These are phyloP conservation scores for Monosporascus cannonballus DNA, from an alignment of 2,329 filamentous ascomycete species.

Conservation along the genomic window DNA sequence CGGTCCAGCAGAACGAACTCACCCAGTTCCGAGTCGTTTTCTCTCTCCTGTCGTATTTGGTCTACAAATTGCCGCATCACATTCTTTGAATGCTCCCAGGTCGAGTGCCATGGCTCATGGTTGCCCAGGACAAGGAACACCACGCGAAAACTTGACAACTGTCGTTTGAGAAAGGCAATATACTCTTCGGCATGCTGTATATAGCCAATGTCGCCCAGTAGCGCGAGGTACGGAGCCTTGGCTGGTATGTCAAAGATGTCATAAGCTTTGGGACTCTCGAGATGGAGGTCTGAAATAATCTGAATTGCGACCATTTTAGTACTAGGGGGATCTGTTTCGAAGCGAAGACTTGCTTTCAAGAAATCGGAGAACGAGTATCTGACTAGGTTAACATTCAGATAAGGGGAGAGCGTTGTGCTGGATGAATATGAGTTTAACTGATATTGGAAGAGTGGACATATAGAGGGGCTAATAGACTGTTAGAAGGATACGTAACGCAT, in stretches of 20 bases:
- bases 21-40: slow-evolving; percentile 18
- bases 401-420: too few species aligned
- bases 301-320: slow-evolving; percentile 28
- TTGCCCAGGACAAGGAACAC: slow-evolving; percentile 51
- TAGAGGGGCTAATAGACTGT: too few species aligned
- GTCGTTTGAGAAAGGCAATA: slow-evolving; percentile 39
- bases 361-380: too few species aligned
- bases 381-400: too few species aligned
- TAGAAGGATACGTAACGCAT: too few species aligned
- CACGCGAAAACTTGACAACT: slow-evolving; percentile 40
- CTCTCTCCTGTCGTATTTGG: slow-evolving; percentile 13
- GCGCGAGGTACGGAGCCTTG: slow-evolving; percentile 43
- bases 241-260: slow-evolving; percentile 42
- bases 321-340: too few species aligned
- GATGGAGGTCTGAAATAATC: slow-evolving; percentile 53
- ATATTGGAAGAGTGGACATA: too few species aligned
- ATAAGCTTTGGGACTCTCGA: slow-evolving; percentile 45
- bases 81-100: slow-evolving; percentile 26
- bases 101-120: slow-evolving; percentile 46
- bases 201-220: slow-evolving; percentile 52
- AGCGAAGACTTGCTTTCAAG: too few species aligned
- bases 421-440: too few species aligned
- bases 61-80: slow-evolving; percentile 28
- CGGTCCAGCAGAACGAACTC: slow-evolving; percentile 35
- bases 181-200: slow-evolving; percentile 33